A percentile compares a stretch with the other conserved stretches of the same genome.
Evolutionary conservation across 2,329 filamentous ascomycete species (phyloP).

Genomic region (Colletotrichum filicis): DNA sequence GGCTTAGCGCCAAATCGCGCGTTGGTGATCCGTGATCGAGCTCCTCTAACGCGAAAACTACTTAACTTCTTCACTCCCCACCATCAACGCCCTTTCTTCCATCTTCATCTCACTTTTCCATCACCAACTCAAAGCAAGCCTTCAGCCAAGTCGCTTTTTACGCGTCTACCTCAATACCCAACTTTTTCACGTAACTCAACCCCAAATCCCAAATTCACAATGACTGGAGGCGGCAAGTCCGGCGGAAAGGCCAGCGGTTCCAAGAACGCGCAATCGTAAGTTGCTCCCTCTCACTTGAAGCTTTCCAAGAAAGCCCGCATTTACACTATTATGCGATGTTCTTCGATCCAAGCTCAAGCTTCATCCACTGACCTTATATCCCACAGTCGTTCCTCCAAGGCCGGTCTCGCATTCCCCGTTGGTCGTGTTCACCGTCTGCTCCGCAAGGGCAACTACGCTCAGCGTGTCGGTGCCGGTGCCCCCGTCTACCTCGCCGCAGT

Average conservation of each 20-base stretch:
- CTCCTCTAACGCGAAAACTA: constrained; percentile 61
- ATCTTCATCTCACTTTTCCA: constrained; percentile 44
- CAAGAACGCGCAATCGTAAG: constrained; percentile 99
- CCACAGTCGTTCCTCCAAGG: constrained; percentile 94
- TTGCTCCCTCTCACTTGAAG: constrained; percentile 42
- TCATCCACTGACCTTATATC: constrained; percentile 50
- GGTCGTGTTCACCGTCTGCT: constrained; percentile 99
- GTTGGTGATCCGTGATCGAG: constrained; percentile 63
- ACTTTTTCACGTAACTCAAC: constrained; percentile 43
- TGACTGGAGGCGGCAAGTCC: constrained; percentile 99
- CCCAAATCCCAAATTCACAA: constrained; percentile 72
- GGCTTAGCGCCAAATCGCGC: constrained; percentile 43
- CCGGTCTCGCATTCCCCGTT: constrained; percentile 97
- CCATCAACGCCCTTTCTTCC: constrained; percentile 47
- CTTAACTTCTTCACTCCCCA: constrained; percentile 64
- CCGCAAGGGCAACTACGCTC: constrained; percentile 99
- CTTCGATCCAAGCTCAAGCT: neutral
- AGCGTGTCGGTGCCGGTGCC: constrained; percentile 98
- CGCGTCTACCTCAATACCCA: constrained; percentile 23
- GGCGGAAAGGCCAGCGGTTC: constrained; percentile 99
- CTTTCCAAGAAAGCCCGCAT: constrained; percentile 2
- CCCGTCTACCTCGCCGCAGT: constrained; percentile 98
- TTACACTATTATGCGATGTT: no score
- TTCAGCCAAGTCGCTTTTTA: constrained; percentile 29
- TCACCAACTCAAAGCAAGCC: constrained; percentile 40